phyloP scores from a whole-genome alignment of 129 eudicot genomes.

The Centella asiatica region DNA sequence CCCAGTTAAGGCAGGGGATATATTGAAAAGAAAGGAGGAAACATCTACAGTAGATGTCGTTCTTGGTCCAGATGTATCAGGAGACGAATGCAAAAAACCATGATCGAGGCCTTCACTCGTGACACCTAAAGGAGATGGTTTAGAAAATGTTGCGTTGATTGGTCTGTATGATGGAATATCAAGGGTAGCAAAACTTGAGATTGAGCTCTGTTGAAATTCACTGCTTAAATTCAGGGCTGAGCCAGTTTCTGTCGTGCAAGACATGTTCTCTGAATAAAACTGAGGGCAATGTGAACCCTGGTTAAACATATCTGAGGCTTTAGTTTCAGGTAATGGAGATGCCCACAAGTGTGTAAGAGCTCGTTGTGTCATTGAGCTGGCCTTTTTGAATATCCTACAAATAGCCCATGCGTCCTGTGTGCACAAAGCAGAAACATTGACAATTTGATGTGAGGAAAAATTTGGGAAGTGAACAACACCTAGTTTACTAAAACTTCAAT shows the following conservation, averaged over 20 bases:
- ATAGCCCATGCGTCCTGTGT: slow-evolving; percentile 87
- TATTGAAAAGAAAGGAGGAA: slow-evolving; percentile 31
- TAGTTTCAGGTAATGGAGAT: slow-evolving; percentile 46
- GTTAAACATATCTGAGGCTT: slow-evolving; percentile 28
- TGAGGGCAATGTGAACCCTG: slow-evolving; percentile 19
- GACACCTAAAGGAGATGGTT: slow-evolving; percentile 14
- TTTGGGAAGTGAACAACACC: background rate
- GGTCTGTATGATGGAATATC: slow-evolving; percentile 35
- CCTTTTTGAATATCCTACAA: slow-evolving; percentile 82
- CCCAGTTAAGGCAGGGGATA: slow-evolving; percentile 21
- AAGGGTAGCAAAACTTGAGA: slow-evolving; percentile 33
- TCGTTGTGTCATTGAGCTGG: slow-evolving; percentile 64
- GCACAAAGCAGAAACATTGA: background rate
- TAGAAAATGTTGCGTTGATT: slow-evolving; percentile 21
- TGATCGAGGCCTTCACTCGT: slow-evolving; percentile 22
- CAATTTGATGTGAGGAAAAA: background rate
- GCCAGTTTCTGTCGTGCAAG: slow-evolving; percentile 32
- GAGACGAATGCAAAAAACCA: slow-evolving; percentile 37
- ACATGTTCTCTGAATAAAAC: slow-evolving; percentile 32
- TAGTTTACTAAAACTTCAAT: background rate
- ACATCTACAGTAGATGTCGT: slow-evolving; percentile 26
- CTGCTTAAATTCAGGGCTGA: slow-evolving; percentile 14
- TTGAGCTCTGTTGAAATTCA: slow-evolving; percentile 21
- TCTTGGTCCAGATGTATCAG: slow-evolving; percentile 26
- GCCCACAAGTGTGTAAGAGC: slow-evolving; percentile 71